Evolutionary conservation across 2,329 filamentous ascomycete genomes (phyloP).

Genomic region (Dissoconium aciculare): DNA sequence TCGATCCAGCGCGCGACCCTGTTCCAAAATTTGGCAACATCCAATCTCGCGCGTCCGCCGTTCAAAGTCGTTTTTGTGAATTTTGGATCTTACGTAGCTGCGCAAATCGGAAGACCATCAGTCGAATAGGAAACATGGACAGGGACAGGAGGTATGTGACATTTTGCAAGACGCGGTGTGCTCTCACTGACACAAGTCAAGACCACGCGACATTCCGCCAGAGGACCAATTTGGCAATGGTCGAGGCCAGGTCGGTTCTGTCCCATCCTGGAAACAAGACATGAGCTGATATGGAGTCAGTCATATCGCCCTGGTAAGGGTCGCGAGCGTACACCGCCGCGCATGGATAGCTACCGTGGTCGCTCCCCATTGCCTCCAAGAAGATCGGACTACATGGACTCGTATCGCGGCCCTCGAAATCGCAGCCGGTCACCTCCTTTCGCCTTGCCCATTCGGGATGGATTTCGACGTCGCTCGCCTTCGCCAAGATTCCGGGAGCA

Average conservation of each 20-base stretch:
- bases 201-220: constrained; percentile 17
- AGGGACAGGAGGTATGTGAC: constrained; percentile 30
- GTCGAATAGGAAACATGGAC: no score
- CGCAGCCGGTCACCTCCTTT: constrained; percentile 17
- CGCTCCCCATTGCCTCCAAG: constrained; percentile 34
- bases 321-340: constrained; percentile 20
- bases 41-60: no score
- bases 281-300: constrained; percentile 7
- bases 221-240: constrained; percentile 23
- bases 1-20: no score
- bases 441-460: constrained; percentile 13
- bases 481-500: constrained; percentile 17
- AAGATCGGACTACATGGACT: constrained; percentile 25
- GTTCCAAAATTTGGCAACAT: no score
- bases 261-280: background rate
- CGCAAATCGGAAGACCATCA: no score
- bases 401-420: constrained; percentile 20
- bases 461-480: constrained; percentile 21
- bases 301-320: constrained; percentile 25
- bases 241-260: constrained; percentile 14
- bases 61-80: no score
- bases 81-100: no score
- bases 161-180: background rate
- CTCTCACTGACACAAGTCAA: constrained; percentile 6
- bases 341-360: constrained; percentile 27